Conservation (phyloP, 352 stramenopile species). For the Globisporangium cylindrosporum region DNA sequence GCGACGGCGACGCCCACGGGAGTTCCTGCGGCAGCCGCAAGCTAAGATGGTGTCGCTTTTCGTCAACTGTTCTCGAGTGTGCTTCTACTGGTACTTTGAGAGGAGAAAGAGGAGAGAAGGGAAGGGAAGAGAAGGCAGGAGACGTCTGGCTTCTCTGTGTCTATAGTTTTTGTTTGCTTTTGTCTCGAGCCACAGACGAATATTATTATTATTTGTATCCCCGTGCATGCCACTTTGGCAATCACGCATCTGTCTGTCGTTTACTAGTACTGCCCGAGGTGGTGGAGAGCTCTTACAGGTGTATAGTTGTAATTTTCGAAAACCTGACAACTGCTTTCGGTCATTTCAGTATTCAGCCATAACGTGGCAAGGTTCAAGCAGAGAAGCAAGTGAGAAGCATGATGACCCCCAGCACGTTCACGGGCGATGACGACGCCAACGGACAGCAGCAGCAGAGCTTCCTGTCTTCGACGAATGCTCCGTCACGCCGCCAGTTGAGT, state of each 20-base stretch:
- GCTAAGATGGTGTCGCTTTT: slow-evolving; percentile 5
- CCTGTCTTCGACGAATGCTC: slow-evolving; percentile 22
- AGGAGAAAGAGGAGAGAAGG: neutral
- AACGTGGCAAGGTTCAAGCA: neutral
- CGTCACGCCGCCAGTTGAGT: neutral
- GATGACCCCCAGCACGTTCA: slow-evolving; percentile 5
- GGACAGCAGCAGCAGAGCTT: slow-evolving; percentile 20
- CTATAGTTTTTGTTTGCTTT: neutral
- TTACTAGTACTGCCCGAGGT: too few species aligned
- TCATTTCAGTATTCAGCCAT: neutral
- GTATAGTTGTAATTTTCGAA: neutral
- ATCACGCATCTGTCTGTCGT: neutral
- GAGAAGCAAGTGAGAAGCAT: slow-evolving; percentile 3
- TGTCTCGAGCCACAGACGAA: neutral
- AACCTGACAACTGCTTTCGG: neutral
- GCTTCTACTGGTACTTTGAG: neutral
- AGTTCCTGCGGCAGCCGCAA: slow-evolving; percentile 22
- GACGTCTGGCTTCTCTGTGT: neutral
- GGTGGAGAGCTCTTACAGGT: neutral
- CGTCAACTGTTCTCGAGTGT: neutral
- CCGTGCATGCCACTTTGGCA: too few species aligned
- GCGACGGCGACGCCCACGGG: slow-evolving; percentile 13
- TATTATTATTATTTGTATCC: slow-evolving; percentile 2
- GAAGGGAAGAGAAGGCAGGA: neutral
- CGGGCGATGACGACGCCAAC: neutral